Conservation (phyloP, 2,329 filamentous ascomycete genomes). For the Colletotrichum lupini region DNA sequence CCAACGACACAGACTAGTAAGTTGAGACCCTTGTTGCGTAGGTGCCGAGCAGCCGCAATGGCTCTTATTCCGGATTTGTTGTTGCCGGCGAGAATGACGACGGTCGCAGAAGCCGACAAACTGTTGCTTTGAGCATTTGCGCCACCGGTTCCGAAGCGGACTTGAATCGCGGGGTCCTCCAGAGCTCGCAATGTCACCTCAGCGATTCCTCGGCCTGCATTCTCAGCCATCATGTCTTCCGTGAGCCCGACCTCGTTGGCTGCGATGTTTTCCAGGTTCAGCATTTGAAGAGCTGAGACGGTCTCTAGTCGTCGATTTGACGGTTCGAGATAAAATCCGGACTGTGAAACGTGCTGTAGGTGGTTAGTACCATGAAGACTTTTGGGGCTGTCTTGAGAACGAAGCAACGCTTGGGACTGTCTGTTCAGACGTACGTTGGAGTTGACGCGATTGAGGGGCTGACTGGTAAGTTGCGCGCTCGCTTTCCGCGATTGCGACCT, state of each 20-base stretch:
- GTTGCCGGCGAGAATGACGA: conserved; percentile 92
- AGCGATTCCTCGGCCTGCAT: conserved; percentile 87
- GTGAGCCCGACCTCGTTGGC: conserved; percentile 87
- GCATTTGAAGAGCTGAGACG: conserved; percentile 83
- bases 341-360: conserved; percentile 41
- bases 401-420: conserved; percentile 27
- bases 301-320: conserved; percentile 70
- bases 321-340: conserved; percentile 64
- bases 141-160: conserved; percentile 57
- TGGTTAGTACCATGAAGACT: conserved; percentile 42
- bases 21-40: conserved; percentile 84
- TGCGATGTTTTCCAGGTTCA: conserved; percentile 92
- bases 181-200: conserved; percentile 82
- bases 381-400: conserved; percentile 27
- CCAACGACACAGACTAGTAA: conserved; percentile 87
- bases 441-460: conserved; percentile 60
- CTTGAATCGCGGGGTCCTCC: conserved; percentile 69
- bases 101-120: conserved; percentile 47
- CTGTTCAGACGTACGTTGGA: conserved; percentile 52
- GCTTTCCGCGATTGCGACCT: conserved; percentile 69
- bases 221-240: conserved; percentile 92
- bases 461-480: conserved; percentile 53
- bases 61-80: conserved; percentile 89
- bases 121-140: conserved; percentile 42
- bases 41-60: conserved; percentile 85